Evolutionary conservation across 2,329 filamentous ascomycete species (phyloP).

Genomic region (Macroventuria anomochaeta): DNA sequence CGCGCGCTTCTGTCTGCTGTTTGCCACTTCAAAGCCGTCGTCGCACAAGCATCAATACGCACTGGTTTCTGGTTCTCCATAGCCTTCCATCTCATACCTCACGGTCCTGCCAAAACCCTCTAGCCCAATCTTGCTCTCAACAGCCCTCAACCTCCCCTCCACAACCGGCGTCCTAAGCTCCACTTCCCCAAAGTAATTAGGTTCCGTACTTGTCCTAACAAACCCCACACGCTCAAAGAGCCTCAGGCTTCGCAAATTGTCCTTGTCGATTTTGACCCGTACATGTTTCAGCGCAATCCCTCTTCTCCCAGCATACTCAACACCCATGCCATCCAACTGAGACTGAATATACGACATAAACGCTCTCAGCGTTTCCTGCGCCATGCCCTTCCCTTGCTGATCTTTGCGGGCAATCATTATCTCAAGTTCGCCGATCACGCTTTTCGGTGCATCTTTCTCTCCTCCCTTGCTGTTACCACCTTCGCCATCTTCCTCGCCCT

Average conservation of each 20-base stretch:
- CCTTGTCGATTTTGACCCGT: constrained; percentile 66
- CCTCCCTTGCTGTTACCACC: not conserved
- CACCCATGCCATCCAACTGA: constrained; percentile 62
- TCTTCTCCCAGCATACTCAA: constrained; percentile 56
- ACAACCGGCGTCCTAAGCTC: constrained; percentile 50
- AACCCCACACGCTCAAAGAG: constrained; percentile 70
- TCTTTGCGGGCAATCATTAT: constrained; percentile 77
- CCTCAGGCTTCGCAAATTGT: constrained; percentile 63
- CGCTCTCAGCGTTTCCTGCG: constrained; percentile 67
- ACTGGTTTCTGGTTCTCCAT: not conserved
- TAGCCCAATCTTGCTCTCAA: constrained; percentile 7
- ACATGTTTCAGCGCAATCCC: constrained; percentile 51
- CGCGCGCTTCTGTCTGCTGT: too few species aligned
- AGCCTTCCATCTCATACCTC: not conserved
- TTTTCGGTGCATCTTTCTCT: not conserved
- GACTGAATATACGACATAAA: constrained; percentile 73
- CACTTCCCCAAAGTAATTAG: constrained; percentile 73
- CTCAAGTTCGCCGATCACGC: constrained; percentile 74
- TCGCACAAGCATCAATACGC: too few species aligned
- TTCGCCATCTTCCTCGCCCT: constrained; percentile 31
- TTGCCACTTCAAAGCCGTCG: too few species aligned
- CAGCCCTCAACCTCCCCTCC: not conserved
- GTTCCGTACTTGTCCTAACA: constrained; percentile 53
- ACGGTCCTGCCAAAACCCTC: not conserved
- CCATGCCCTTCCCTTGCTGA: constrained; percentile 68